Conservation (phyloP, 2,329 filamentous ascomycete species). For the Neofusicoccum kwambonambiense region DNA sequence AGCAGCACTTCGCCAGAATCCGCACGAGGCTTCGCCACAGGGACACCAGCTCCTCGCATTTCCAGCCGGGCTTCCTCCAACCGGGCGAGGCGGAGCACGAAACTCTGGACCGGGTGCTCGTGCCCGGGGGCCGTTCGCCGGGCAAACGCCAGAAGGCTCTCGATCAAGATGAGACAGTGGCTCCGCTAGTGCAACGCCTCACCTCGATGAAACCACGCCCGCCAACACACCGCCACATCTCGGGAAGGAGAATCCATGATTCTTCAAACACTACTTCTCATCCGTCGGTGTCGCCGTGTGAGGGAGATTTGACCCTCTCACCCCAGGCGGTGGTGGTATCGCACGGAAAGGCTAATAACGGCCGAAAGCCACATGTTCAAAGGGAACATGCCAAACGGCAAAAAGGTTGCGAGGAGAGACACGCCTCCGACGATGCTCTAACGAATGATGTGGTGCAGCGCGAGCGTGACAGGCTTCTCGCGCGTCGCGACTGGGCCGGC, state of each 20-base stretch:
- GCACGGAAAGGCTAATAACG: neutral
- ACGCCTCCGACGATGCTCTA: neutral
- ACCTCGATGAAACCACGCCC: neutral
- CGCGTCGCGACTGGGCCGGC: slow-evolving; percentile 36
- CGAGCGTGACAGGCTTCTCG: slow-evolving; percentile 31
- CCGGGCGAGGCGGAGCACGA: neutral
- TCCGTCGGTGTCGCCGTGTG: neutral
- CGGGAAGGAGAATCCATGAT: neutral
- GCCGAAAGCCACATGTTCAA: neutral
- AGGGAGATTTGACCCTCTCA: neutral
- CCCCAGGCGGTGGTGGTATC: neutral
- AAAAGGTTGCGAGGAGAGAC: neutral
- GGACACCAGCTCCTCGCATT: slow-evolving; percentile 21
- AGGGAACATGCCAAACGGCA: neutral
- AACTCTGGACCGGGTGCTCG: neutral
- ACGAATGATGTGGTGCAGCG: slow-evolving; percentile 21
- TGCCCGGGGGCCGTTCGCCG: neutral
- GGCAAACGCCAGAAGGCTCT: neutral
- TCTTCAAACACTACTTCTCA: neutral
- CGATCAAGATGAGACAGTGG: slow-evolving; percentile 4
- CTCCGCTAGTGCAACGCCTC: neutral
- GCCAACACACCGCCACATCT: neutral
- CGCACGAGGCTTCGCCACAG: slow-evolving; percentile 33
- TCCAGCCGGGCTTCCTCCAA: slow-evolving; percentile 28
- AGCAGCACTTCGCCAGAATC: slow-evolving; percentile 46